Conservation (phyloP, 768 basidiomycete species). For the Psilocybe subaeruginosa region DNA sequence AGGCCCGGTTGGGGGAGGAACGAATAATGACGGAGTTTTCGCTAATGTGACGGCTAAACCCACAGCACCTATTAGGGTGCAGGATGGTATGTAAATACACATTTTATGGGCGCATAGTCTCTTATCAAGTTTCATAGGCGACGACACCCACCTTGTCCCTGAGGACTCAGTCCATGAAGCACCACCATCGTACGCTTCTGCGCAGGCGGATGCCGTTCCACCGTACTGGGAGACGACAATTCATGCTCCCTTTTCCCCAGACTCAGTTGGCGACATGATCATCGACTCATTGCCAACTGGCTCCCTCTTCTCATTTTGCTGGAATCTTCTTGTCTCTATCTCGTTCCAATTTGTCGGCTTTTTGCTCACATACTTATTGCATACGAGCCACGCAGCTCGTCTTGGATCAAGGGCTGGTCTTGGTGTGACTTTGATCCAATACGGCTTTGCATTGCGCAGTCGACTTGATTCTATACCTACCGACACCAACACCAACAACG, state of each 20-base stretch:
- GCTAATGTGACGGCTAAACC: slow-evolving; percentile 94
- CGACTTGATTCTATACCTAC: slow-evolving; percentile 40
- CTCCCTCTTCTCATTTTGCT: slow-evolving; percentile 83
- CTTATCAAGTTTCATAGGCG: slow-evolving; percentile 45
- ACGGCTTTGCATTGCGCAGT: slow-evolving; percentile 81
- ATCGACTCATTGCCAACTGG: slow-evolving; percentile 89
- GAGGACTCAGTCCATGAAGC: slow-evolving; percentile 84
- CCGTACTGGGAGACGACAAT: slow-evolving; percentile 98
- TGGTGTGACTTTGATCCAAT: slow-evolving; percentile 96
- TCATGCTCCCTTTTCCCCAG: slow-evolving; percentile 80
- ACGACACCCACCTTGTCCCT: slow-evolving; percentile 75
- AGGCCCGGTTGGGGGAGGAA: slow-evolving; percentile 64
- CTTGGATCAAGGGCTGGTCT: slow-evolving; percentile 93
- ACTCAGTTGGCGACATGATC: slow-evolving; percentile 76
- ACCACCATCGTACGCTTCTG: slow-evolving; percentile 91
- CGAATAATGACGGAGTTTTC: slow-evolving; percentile 89
- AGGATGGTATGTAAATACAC: slow-evolving; percentile 52
- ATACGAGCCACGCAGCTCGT: slow-evolving; percentile 91
- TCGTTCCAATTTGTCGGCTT: slow-evolving; percentile 98
- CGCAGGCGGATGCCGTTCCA: slow-evolving; percentile 94
- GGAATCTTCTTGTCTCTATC: slow-evolving; percentile 91
- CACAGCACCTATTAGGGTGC: slow-evolving; percentile 55
- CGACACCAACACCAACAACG: slow-evolving; percentile 29
- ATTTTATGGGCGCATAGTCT: neutral
- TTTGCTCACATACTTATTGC: slow-evolving; percentile 90